Percentiles rank a stretch among this genome's conserved stretches.
Evolutionary conservation across 2,329 filamentous ascomycete species (phyloP).

Genomic region (Penicillium corylophilum): DNA sequence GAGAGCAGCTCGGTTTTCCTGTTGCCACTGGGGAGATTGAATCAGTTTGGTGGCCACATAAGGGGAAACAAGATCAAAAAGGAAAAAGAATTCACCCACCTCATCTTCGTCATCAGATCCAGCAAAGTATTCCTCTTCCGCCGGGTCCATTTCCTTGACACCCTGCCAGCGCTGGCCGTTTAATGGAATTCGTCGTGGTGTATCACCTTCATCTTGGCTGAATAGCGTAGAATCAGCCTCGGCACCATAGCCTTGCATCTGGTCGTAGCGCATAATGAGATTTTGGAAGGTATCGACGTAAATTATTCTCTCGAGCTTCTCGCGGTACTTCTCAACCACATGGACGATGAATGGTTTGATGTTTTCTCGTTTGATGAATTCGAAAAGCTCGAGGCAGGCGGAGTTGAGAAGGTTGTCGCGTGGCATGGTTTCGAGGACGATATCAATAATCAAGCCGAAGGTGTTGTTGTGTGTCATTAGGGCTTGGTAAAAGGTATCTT

Average conservation of each 20-base stretch:
- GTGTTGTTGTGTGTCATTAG: conserved; percentile 79
- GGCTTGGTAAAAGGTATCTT: conserved; percentile 88
- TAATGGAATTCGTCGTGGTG: conserved; percentile 44
- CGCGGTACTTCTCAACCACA: conserved; percentile 78
- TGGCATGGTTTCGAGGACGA: conserved; percentile 81
- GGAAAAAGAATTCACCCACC: conserved; percentile 25
- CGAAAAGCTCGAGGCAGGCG: conserved; percentile 89
- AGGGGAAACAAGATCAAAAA: not conserved
- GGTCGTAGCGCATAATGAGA: conserved; percentile 74
- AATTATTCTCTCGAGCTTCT: conserved; percentile 70
- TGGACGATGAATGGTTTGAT: conserved; percentile 80
- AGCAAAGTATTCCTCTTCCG: conserved; percentile 94
- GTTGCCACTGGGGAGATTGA: conserved; percentile 27
- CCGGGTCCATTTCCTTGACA: conserved; percentile 78
- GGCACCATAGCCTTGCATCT: conserved; percentile 66
- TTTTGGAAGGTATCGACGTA: conserved; percentile 83
- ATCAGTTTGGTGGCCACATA: not conserved
- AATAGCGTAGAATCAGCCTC: conserved; percentile 66
- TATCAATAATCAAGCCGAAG: conserved; percentile 79
- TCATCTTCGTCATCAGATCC: conserved; percentile 83
- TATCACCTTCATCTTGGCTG: conserved; percentile 66
- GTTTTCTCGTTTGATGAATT: conserved; percentile 79
- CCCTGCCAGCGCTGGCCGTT: conserved; percentile 65
- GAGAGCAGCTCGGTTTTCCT: conserved; percentile 39
- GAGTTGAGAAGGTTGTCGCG: conserved; percentile 92